Percentiles rank a stretch among this genome's conserved stretches.
phyloP scores from a whole-genome alignment of 202 grass and related monocot species.

The Musa balbisiana region DNA sequence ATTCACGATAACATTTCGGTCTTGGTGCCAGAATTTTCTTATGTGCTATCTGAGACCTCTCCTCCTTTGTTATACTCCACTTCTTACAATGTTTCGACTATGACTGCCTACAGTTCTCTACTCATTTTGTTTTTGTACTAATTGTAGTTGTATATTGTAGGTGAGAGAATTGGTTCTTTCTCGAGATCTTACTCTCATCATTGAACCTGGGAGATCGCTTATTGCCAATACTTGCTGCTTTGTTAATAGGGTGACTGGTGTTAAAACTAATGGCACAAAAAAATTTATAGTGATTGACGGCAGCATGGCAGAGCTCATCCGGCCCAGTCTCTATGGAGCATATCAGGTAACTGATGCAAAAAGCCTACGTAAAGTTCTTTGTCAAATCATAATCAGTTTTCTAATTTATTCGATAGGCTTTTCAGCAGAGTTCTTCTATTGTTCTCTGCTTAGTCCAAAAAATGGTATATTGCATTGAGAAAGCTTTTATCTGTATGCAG shows the following conservation, averaged over 20 bases:
- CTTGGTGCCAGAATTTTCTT: background rate
- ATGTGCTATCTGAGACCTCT: background rate
- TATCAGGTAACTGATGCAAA: slow-evolving; percentile 59
- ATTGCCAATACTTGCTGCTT: slow-evolving; percentile 94
- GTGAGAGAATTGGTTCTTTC: slow-evolving; percentile 81
- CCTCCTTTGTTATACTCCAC: background rate
- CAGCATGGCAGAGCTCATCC: slow-evolving; percentile 97
- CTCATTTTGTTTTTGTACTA: background rate
- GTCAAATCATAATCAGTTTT: background rate
- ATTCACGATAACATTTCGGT: background rate
- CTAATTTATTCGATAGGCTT: background rate
- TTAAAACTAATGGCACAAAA: slow-evolving; percentile 92
- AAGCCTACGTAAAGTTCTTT: background rate
- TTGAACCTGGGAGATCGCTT: slow-evolving; percentile 91
- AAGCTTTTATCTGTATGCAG: too few relatives aligned
- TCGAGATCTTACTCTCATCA: slow-evolving; percentile 79
- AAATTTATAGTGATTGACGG: slow-evolving; percentile 96
- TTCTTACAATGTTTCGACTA: background rate
- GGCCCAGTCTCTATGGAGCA: slow-evolving; percentile 96
- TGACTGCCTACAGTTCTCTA: background rate
- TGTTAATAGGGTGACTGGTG: slow-evolving; percentile 78
- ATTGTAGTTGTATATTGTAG: slow-evolving; percentile 19
- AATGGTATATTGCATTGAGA: too few relatives aligned
- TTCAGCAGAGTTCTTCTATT: background rate
- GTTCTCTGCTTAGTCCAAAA: too few relatives aligned